Conservation (phyloP, 2,329 filamentous ascomycete species). For the Fusarium irregulare region DNA sequence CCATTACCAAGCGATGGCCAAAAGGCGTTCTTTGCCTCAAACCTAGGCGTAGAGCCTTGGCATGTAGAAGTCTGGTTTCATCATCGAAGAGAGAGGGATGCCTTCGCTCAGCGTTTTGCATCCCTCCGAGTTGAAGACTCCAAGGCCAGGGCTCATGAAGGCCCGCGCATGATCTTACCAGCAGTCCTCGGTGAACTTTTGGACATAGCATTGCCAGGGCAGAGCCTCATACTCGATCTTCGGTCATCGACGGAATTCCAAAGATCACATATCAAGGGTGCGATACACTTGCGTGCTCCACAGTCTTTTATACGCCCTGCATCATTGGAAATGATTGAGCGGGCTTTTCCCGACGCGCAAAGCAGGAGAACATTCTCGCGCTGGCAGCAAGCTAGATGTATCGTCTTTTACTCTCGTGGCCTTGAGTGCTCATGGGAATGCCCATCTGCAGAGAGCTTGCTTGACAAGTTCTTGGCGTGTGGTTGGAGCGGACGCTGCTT, state of each 20-base stretch:
- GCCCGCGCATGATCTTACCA: constrained; percentile 62
- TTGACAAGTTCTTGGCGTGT: constrained; percentile 58
- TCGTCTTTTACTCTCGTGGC: constrained; percentile 65
- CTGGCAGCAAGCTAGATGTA: constrained; percentile 60
- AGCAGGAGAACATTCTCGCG: constrained; percentile 59
- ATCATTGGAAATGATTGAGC: constrained; percentile 63
- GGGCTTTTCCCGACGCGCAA: constrained; percentile 61
- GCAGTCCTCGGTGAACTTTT: constrained; percentile 63
- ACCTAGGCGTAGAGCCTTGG: constrained; percentile 61
- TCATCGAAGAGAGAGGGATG: constrained; percentile 62
- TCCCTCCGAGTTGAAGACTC: constrained; percentile 56
- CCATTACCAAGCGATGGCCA: constrained; percentile 62
- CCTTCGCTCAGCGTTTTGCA: constrained; percentile 58
- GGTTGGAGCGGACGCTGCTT: constrained; percentile 65
- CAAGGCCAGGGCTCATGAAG: constrained; percentile 47
- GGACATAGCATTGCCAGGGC: constrained; percentile 60
- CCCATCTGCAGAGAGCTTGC: constrained; percentile 59
- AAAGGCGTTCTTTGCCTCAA: constrained; percentile 65
- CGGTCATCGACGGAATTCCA: constrained; percentile 60
- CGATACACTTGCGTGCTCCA: constrained; percentile 64
- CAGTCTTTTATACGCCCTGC: constrained; percentile 61
- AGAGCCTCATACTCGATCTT: constrained; percentile 63
- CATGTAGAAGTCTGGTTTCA: constrained; percentile 68
- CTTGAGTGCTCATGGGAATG: constrained; percentile 64
- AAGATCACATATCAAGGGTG: constrained; percentile 63